Percentiles rank a stretch among this genome's conserved stretches.
These are phyloP conservation scores for Phalaenopsis aphrodite DNA, from an alignment of 106 monocot genomes.

Conservation along the genomic window DNA sequence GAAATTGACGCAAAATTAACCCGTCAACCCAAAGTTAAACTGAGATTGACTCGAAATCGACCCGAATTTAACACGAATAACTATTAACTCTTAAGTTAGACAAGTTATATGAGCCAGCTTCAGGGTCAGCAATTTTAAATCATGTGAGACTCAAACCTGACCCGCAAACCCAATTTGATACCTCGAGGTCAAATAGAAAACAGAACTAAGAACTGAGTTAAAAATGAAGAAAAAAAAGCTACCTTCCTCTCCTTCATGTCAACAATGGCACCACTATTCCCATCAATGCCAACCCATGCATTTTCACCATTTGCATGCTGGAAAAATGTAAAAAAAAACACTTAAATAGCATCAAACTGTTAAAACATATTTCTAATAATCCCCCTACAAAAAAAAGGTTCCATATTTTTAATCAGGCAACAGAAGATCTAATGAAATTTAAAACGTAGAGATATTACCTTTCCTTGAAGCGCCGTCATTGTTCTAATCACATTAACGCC, in stretches of 20 bases:
- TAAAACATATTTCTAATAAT: neutral
- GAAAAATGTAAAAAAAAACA: neutral
- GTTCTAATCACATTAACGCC: conserved; percentile 89
- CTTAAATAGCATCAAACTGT: neutral
- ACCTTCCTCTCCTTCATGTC: conserved; percentile 94
- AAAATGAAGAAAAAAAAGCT: neutral
- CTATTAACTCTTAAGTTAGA: too few relatives aligned
- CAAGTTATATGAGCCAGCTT: too few relatives aligned
- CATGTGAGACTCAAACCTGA: too few relatives aligned
- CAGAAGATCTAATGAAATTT: neutral
- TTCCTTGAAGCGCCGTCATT: conserved; percentile 98
- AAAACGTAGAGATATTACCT: conserved; percentile 28
- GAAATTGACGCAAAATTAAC: too few relatives aligned
- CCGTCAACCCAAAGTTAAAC: too few relatives aligned
- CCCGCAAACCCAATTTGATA: too few relatives aligned
- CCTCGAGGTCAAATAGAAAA: too few relatives aligned
- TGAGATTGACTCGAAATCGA: too few relatives aligned
- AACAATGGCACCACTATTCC: conserved; percentile 72
- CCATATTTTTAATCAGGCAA: neutral
- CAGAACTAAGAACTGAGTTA: neutral
- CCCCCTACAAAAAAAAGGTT: too few relatives aligned
- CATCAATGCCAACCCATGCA: conserved; percentile 95
- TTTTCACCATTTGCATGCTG: conserved; percentile 95
- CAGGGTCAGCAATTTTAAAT: too few relatives aligned
- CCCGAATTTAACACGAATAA: too few relatives aligned